These are phyloP conservation scores for Phytophthora gonapodyides DNA, from an alignment of 352 stramenopile genomes.

Conservation along the genomic window DNA sequence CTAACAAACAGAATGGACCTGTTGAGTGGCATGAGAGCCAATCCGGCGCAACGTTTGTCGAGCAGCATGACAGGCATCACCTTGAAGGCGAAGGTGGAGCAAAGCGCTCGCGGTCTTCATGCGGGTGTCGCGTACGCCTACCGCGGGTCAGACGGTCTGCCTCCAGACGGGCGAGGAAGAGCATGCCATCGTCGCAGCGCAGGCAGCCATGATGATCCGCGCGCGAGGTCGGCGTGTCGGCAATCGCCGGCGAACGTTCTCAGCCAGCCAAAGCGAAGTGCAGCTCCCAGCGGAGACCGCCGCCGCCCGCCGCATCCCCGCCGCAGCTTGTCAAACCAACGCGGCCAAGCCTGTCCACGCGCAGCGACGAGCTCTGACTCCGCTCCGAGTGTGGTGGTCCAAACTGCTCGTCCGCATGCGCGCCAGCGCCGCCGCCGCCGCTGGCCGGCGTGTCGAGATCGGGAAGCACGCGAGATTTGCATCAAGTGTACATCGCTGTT, in stretches of 20 bases:
- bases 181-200: conserved; percentile 12
- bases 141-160: conserved; percentile 12
- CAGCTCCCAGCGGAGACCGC: neutral
- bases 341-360: no score
- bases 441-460: conserved; percentile 6
- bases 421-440: neutral
- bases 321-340: neutral
- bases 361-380: no score
- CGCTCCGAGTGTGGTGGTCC: no score
- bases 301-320: neutral
- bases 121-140: conserved; percentile 27
- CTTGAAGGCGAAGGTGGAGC: neutral
- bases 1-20: neutral
- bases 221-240: conserved; percentile 6
- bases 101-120: conserved; percentile 31
- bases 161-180: conserved; percentile 4
- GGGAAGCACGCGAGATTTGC: conserved; percentile 24
- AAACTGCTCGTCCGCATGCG: neutral
- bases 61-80: neutral
- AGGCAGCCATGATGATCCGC: conserved; percentile 19
- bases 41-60: no score
- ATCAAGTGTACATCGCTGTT: conserved; percentile 25
- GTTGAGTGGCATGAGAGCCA: no score
- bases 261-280: neutral
- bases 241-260: conserved; percentile 23